Evolutionary conservation across 2,329 filamentous ascomycete genomes (phyloP), one percentile per base, ranked within the genome.

Genomic region (Onygenales sp.): DNA sequence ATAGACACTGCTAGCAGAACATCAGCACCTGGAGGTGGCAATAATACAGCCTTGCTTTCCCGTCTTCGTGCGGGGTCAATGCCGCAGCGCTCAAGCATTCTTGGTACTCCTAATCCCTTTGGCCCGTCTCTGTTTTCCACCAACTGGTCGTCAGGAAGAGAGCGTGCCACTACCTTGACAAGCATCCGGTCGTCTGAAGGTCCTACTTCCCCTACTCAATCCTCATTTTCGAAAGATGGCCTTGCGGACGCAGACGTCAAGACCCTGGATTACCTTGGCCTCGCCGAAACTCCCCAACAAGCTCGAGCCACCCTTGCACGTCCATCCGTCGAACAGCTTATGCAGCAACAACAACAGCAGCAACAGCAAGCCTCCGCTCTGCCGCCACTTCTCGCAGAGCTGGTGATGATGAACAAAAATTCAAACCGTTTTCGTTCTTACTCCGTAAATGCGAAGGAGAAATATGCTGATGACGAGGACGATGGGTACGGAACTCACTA

Each of bases 401-500:
- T 92, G 56, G 84, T 85, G 57, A 85, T 88, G 66, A 80, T 88
- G 59, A 86, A 85, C 58, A 87, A 82, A 66, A 87, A 87, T 62
- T 79, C 85, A 44, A 97, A 87, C 68, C 84, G 93, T 51, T 95
- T 97, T 77, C 84, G 93, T 46, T 98, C 93, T 1, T 97, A 96
- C 70, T 98, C 93, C 0, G 93, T 98, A 59, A 98, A 98, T 70
- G 94, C 95, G 53, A 96, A 95, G 71, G 92, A 97, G 68, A 94
- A 93, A 69, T 97, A 97, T 63, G 91, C 87, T 2, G 89, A 94
- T 62, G 86, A 89, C 46, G 91, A 94, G 51, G 86, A 90, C 31
- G 86, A 90, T 56, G 85, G 88, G 13, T 88, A 87, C 56, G 68
- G 84, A 79, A 71, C 70, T 47, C 72, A 74, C 53, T 83, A 83